phyloP scores from a whole-genome alignment of 306 rosid genomes.

The Rosa rugosa region DNA sequence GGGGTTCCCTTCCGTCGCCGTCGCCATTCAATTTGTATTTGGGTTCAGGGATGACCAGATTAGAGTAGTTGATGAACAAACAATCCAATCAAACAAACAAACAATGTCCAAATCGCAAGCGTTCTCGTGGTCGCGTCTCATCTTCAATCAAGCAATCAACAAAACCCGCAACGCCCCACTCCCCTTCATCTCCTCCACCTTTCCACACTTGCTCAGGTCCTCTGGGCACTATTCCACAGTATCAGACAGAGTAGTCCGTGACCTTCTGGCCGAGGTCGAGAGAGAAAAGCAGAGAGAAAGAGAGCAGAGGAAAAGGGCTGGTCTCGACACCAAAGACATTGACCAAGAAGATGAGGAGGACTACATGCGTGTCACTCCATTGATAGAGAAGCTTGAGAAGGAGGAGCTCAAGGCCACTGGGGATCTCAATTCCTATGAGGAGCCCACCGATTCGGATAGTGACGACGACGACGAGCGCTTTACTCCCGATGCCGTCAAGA shows the following conservation, averaged over 20 bases:
- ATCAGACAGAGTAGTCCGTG: slow-evolving; percentile 35
- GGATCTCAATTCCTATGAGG: slow-evolving; percentile 47
- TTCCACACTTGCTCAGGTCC: slow-evolving; percentile 13
- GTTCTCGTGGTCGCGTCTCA: slow-evolving; percentile 43
- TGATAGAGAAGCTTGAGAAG: slow-evolving; percentile 67
- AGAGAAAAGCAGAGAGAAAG: slow-evolving; percentile 59
- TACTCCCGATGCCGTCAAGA: slow-evolving; percentile 40
- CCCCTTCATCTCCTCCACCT: slow-evolving; percentile 14
- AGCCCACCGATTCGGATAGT: slow-evolving; percentile 77
- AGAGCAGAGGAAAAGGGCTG: slow-evolving; percentile 51
- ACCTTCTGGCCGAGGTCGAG: slow-evolving; percentile 61
- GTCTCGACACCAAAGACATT: slow-evolving; percentile 62
- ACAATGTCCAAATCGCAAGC: slow-evolving; percentile 23
- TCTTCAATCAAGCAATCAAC: slow-evolving; percentile 35
- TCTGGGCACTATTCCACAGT: slow-evolving; percentile 41
- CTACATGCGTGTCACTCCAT: slow-evolving; percentile 60
- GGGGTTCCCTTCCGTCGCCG: too few species aligned
- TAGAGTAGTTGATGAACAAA: slow-evolving; percentile 2
- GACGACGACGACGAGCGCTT: slow-evolving; percentile 65
- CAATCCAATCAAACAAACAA: too few species aligned
- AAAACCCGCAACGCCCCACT: slow-evolving; percentile 30
- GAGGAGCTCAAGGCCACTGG: slow-evolving; percentile 38
- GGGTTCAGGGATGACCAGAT: too few species aligned
- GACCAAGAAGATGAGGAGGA: slow-evolving; percentile 60
- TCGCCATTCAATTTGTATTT: too few species aligned